Base-by-base conservation (phyloP, 2,329 filamentous ascomycete genomes). In the Akanthomyces uredinophilus region DNA sequence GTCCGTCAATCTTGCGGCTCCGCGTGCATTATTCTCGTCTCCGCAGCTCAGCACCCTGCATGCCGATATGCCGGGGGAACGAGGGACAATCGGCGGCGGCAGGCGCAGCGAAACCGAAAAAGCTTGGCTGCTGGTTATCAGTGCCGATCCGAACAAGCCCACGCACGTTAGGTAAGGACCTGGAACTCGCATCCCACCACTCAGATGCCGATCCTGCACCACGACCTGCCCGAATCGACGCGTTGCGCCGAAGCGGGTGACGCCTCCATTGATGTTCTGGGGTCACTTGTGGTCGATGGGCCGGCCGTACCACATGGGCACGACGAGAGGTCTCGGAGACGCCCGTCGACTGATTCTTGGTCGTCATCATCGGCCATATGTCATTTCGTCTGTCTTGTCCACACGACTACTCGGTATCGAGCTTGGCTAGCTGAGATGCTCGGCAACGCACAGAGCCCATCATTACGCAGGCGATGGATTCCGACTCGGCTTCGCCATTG, bases 211-310 rank as follows among this genome's bases (percentile, higher is more conserved):
- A 24, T 60, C 39, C 58, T 53, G 49, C 39, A 54, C 58, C 58
- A 60, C 58, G 58, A 60, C 58, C 58, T 60, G 58, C 58, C 49
- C 29, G 18, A 60, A 60, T 46, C 49, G 58, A 53, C 18, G 4
- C 5, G 8, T 46, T 60, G 57, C 37, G 47, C 57, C 57, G 57
- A 32, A 16, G n/a, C 39, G 51, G 32, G 35, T 32, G n/a, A 6
- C 35, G 20, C 39, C 22, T 3, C 10, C 29, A 20, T 54, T 41
- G 13, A 20, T 24, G 13, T 35, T 51, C 14, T 32, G 46, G 5
- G 46, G 49, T 29, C 16, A 27, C 27, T 44, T n/a, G n/a, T 8
- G 14, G 32, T n/a, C 39, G 39, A 24, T 8, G 44, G 44, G 5
- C 16, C 35, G 14, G 41, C 10, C 43, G 13, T n/a, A 46, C 49